Base-by-base conservation (phyloP, 1,284 basidiomycete genomes). In the Irpex sp. region DNA sequence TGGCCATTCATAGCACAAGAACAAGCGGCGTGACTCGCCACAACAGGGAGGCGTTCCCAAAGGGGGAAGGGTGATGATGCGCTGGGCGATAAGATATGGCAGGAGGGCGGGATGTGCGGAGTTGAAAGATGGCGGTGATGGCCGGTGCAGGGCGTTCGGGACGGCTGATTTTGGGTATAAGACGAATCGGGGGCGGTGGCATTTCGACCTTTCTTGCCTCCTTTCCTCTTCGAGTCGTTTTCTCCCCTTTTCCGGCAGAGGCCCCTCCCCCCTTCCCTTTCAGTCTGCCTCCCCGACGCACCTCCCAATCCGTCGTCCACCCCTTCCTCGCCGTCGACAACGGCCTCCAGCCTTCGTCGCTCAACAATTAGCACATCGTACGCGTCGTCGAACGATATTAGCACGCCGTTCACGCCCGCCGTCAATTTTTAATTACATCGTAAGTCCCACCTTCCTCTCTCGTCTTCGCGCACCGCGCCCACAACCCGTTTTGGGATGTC, bases 271-370 rank as follows among this genome's bases (percentile, higher is more conserved):
- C 58, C 64, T 62, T 62, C 64, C 64, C 59, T 59, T 62, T 65
- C 64, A 61, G 64, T 59, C 61, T 11, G 40, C 58, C 19, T 47
- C 64, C 58, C 64, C 64, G 61, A 31, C 61, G 38, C 38, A 55
- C 61, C 52, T 44, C 58, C 59, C 52, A 58, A 48, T 59, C 51
- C 9, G 57, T 55, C 44, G 55, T 19, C 60, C 57, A 26, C 36
- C 48, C 58, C 63, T 65, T 78, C 81, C 77, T 71, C 74, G 57
- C 47, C 48, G 44, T 57, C 60, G 55, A n/a, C 60, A 47, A 38
- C 51, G 40, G 6, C 51, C 62, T 56, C 62, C 11, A 31, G 21
- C 60, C 55, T 19, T 49, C 57, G 57, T 9, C 49, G 19, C 51
- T 55, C 58, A 9, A 56, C 62, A n/a, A 19, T n/a, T 31, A 56